These are phyloP conservation scores for Wickerhamomyces tratensis DNA, from an alignment of 805 yeast species.

Conservation along the genomic window DNA sequence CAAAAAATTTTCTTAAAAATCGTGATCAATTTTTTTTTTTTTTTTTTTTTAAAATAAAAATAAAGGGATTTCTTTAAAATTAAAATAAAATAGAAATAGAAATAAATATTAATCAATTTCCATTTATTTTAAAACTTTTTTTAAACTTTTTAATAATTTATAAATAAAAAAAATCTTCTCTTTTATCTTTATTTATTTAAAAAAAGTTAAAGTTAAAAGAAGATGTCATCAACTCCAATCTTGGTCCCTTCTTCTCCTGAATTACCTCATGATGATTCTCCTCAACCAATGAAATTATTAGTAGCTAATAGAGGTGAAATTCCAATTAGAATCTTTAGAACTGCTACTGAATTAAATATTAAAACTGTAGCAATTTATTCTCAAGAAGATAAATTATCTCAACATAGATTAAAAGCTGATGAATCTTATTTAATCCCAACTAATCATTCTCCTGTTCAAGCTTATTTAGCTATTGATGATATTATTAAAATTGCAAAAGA, in stretches of 20 bases:
- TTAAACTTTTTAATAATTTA: too few relatives aligned
- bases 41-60: too few relatives aligned
- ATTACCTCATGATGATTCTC: neutral
- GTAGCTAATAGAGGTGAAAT: slow-evolving; percentile 85
- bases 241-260: neutral
- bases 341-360: slow-evolving; percentile 97
- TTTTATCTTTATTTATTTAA: too few relatives aligned
- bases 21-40: too few relatives aligned
- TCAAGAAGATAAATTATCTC: slow-evolving; percentile 88
- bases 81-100: too few relatives aligned
- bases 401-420: slow-evolving; percentile 92
- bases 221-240: neutral
- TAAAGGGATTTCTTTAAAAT: too few relatives aligned
- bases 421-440: slow-evolving; percentile 89
- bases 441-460: slow-evolving; percentile 90
- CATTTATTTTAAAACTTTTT: too few relatives aligned
- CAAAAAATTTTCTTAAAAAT: too few relatives aligned
- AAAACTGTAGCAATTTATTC: slow-evolving; percentile 95
- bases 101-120: too few relatives aligned
- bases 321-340: slow-evolving; percentile 83
- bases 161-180: too few relatives aligned
- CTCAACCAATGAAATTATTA: slow-evolving; percentile 40
- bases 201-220: too few relatives aligned
- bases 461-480: slow-evolving; percentile 92
- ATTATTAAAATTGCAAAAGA: slow-evolving; percentile 76